Evolutionary conservation across 106 monocot genomes (phyloP), one percentile per base, ranked within the genome.

Genomic region (Alisma plantagoaquatica): DNA sequence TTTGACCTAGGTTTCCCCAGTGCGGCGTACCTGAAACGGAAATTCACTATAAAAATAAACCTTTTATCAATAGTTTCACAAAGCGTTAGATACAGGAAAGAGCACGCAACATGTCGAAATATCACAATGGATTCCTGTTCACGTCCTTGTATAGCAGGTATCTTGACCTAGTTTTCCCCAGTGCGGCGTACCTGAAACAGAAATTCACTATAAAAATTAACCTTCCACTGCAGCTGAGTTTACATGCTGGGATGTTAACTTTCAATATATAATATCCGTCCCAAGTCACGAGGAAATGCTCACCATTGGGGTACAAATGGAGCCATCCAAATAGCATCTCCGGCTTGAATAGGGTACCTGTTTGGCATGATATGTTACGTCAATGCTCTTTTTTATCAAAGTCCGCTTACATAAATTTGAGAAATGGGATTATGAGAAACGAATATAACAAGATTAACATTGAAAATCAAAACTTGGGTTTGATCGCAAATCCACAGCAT

Each of bases 301-400:
- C 48, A 88, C 93, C 93, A 94, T 47, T 88, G 93, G 55, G 87
- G 93, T 44, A 87, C 87, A 78, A 88, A 94, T 29, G 93, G 93
- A 60, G 93, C 93, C 93, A 94, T 94, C 93, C 93, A 94, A 68
- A 94, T 94, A 60, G 69, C 67, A 64, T 94, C 93, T 10, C 93
- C 87, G 51, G 93, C 77, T 77, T 94, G 75, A 27, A 94, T 67
- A 2, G 93, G 93, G 49, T 94, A 94, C 93, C 93, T 94, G 70
- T 56, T 59, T n/a, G n/a, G n/a, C n/a, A n/a, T n/a, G n/a, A n/a
- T n/a, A n/a, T n/a, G n/a, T n/a, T n/a, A n/a, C n/a, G n/a, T n/a
- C n/a, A n/a, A n/a, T n/a, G n/a, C n/a, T n/a, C n/a, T n/a, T n/a
- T n/a, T n/a, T n/a, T n/a, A n/a, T n/a, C n/a, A n/a, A n/a, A n/a